These are phyloP conservation scores for Malassezia japonica DNA, from an alignment of 1,284 basidiomycete genomes.

Conservation along the genomic window DNA sequence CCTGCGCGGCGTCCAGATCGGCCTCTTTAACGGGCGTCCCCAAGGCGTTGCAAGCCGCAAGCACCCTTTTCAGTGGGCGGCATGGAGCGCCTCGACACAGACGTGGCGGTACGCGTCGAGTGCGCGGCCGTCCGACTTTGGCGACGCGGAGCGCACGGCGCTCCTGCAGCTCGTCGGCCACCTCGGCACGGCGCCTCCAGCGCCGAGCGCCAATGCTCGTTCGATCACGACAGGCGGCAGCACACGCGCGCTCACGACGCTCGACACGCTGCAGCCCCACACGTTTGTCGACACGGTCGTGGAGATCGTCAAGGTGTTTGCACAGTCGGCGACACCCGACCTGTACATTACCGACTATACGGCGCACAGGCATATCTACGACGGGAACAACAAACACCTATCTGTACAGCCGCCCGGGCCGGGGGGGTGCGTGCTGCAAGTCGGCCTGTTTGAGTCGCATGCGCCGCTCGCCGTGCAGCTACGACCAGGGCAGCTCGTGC, in stretches of 20 bases:
- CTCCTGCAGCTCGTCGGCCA: constrained; percentile 18
- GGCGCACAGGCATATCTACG: constrained; percentile 22
- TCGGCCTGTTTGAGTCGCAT: constrained; percentile 33
- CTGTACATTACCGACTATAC: constrained; percentile 42
- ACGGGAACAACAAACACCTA: constrained; percentile 20
- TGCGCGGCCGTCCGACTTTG: not conserved
- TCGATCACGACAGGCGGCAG: not conserved
- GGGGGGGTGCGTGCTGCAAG: constrained; percentile 30
- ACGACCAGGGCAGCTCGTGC: constrained; percentile 27
- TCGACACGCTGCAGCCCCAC: constrained; percentile 21
- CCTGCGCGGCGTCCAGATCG: constrained; percentile 11
- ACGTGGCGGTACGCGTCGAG: constrained; percentile 4
- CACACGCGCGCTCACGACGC: constrained; percentile 17
- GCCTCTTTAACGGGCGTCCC: constrained; percentile 1
- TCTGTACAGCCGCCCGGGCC: not conserved
- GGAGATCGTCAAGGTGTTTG: constrained; percentile 32
- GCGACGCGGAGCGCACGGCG: constrained; percentile 8
- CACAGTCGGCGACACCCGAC: constrained; percentile 24
- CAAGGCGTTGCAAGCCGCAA: constrained; percentile 2
- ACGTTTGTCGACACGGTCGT: constrained; percentile 31
- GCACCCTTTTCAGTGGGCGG: constrained; percentile 4
- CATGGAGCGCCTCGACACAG: not conserved
- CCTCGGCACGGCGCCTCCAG: not conserved
- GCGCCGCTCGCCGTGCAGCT: constrained; percentile 26
- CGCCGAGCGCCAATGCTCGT: constrained; percentile 10